Percentiles rank a stretch among this genome's conserved stretches.
These are phyloP conservation scores for Chenopodium berlandieri DNA, from an alignment of 148 eudicot genomes.

Conservation along the genomic window DNA sequence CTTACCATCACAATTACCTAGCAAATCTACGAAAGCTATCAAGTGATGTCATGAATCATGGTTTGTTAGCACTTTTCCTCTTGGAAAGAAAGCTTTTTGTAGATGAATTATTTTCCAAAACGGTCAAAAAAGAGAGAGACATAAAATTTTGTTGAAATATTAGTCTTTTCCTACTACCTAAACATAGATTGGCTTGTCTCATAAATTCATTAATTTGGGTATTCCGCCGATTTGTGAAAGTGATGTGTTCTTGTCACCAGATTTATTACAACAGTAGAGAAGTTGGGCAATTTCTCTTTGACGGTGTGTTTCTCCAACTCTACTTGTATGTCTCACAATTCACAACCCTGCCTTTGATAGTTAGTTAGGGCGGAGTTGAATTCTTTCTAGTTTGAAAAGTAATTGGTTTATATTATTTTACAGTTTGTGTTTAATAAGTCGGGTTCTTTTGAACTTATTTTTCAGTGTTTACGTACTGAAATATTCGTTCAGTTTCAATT, in stretches of 20 bases:
- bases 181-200: constrained; percentile 19
- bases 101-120: neutral
- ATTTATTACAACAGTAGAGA: neutral
- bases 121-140: constrained; percentile 16
- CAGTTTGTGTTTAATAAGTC: too few species aligned
- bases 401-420: too few species aligned
- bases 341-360: neutral
- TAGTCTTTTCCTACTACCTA: constrained; percentile 23
- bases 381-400: too few species aligned
- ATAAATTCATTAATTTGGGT: constrained; percentile 17
- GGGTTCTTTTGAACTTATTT: too few species aligned
- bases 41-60: neutral
- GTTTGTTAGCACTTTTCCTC: constrained; percentile 17
- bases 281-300: neutral
- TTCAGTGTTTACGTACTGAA: too few species aligned
- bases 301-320: neutral
- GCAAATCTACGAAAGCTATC: neutral
- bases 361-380: too few species aligned
- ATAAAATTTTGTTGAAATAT: constrained; percentile 4
- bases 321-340: neutral
- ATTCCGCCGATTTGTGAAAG: constrained; percentile 27
- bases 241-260: constrained; percentile 6
- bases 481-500: too few species aligned
- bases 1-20: neutral
- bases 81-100: neutral